These are phyloP conservation scores for Coemansia sp. DNA, from an alignment of 192 early-diverging fungal genomes.

Conservation along the genomic window DNA sequence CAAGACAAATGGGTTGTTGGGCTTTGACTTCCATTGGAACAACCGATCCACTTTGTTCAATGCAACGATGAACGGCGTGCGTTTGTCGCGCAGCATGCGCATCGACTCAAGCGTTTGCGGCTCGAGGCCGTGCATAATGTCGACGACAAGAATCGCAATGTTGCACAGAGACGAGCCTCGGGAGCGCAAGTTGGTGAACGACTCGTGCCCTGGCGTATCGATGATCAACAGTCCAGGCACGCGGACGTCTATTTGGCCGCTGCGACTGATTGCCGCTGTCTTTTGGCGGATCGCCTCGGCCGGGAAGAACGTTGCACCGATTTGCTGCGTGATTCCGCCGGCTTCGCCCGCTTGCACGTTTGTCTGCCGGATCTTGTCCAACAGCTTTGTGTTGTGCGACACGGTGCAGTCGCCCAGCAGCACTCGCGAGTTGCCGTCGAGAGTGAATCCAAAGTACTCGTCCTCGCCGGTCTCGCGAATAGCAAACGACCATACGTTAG, in stretches of 20 bases:
- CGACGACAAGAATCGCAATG: conserved; percentile 98
- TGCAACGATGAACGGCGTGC: conserved; percentile 98
- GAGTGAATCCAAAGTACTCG: conserved; percentile 58
- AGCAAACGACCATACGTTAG: conserved; percentile 40
- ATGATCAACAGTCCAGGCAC: conserved; percentile 93
- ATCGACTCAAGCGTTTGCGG: conserved; percentile 97
- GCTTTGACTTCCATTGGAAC: conserved; percentile 85
- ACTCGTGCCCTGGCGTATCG: conserved; percentile 99
- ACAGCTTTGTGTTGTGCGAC: conserved; percentile 85
- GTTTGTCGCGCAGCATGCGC: conserved; percentile 83
- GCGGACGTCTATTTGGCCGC: conserved; percentile 67
- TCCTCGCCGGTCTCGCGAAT: conserved; percentile 38
- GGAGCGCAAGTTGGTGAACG: conserved; percentile 93
- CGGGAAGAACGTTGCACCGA: conserved; percentile 99
- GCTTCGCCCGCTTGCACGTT: conserved; percentile 99
- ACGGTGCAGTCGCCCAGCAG: conserved; percentile 55
- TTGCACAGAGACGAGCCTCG: conserved; percentile 97
- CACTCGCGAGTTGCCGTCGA: conserved; percentile 59
- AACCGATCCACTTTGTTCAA: conserved; percentile 99
- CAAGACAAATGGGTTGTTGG: conserved; percentile 77
- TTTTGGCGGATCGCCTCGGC: conserved; percentile 89
- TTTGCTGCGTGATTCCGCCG: conserved; percentile 99
- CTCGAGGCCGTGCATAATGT: conserved; percentile 99
- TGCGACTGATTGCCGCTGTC: conserved; percentile 73
- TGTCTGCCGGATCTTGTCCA: conserved; percentile 99